phyloP scores from a whole-genome alignment of 352 stramenopile species.

The Sclerospora graminicola region DNA sequence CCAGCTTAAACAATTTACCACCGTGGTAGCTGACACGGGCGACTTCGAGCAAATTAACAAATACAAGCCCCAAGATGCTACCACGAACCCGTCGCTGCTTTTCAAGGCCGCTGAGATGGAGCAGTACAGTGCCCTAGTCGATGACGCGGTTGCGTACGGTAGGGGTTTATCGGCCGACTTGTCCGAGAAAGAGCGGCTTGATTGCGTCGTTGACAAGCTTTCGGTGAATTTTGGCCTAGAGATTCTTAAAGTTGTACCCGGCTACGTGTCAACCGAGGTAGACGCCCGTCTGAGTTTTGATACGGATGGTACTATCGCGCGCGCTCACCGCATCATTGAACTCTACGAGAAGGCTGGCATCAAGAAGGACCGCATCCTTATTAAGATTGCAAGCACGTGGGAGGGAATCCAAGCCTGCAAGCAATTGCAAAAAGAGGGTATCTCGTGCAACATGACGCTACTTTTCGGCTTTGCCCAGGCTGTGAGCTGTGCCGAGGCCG shows the following conservation, averaged over 20 bases:
- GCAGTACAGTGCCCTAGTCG: slow-evolving; percentile 93
- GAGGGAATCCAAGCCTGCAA: slow-evolving; percentile 95
- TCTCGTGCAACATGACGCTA: slow-evolving; percentile 98
- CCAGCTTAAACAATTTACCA: slow-evolving; percentile 95
- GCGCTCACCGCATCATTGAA: slow-evolving; percentile 91
- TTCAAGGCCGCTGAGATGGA: slow-evolving; percentile 95
- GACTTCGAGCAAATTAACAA: slow-evolving; percentile 89
- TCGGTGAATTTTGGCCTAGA: slow-evolving; percentile 97
- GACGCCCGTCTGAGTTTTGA: slow-evolving; percentile 96
- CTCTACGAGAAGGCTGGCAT: slow-evolving; percentile 96
- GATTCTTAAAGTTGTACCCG: slow-evolving; percentile 94
- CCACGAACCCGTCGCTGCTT: slow-evolving; percentile 98
- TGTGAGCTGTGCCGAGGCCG: slow-evolving; percentile 90
- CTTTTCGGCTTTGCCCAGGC: slow-evolving; percentile 97
- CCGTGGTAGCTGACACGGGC: slow-evolving; percentile 96
- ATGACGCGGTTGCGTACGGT: slow-evolving; percentile 92
- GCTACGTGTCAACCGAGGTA: slow-evolving; percentile 98
- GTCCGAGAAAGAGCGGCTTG: slow-evolving; percentile 80
- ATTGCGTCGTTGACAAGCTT: slow-evolving; percentile 95
- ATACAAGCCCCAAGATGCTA: slow-evolving; percentile 95
- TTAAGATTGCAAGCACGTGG: slow-evolving; percentile 98
- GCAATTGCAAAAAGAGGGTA: slow-evolving; percentile 93
- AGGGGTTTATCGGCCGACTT: slow-evolving; percentile 58
- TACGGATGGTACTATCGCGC: slow-evolving; percentile 87
- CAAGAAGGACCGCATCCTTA: slow-evolving; percentile 92